phyloP scores from a whole-genome alignment of 1,284 basidiomycete genomes.

The Sporisorium sorghi region DNA sequence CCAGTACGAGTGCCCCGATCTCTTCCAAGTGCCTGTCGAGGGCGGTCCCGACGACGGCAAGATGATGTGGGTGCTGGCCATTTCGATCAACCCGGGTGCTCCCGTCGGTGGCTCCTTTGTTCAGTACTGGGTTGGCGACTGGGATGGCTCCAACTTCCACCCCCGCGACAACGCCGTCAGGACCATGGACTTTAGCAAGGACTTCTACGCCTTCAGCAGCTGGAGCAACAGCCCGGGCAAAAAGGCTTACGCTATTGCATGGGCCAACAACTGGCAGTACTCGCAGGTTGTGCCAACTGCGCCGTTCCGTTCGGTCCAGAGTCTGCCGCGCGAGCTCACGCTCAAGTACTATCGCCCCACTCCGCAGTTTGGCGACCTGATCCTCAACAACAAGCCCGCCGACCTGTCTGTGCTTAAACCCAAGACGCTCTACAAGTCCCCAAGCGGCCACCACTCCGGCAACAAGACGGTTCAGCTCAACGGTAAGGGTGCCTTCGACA shows the following conservation, averaged over 20 bases:
- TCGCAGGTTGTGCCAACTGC: slow-evolving; percentile 69
- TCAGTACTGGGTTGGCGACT: slow-evolving; percentile 70
- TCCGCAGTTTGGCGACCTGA: slow-evolving; percentile 62
- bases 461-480: slow-evolving; percentile 60
- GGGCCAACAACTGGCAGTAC: slow-evolving; percentile 72
- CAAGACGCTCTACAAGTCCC: slow-evolving; percentile 34
- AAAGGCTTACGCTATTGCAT: slow-evolving; percentile 67
- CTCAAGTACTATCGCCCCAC: slow-evolving; percentile 61
- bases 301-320: slow-evolving; percentile 70
- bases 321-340: slow-evolving; percentile 65
- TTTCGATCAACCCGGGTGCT: slow-evolving; percentile 62
- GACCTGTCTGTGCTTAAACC: slow-evolving; percentile 57
- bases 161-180: slow-evolving; percentile 66
- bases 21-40: slow-evolving; percentile 68
- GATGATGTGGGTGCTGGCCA: slow-evolving; percentile 53
- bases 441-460: slow-evolving; percentile 24
- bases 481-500: slow-evolving; percentile 66
- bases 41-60: slow-evolving; percentile 61
- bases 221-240: slow-evolving; percentile 65
- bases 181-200: slow-evolving; percentile 70
- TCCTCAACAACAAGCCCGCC: slow-evolving; percentile 66
- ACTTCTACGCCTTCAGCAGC: slow-evolving; percentile 71
- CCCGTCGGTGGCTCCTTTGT: slow-evolving; percentile 69
- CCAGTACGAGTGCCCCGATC: slow-evolving; percentile 70
- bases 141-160: slow-evolving; percentile 70